Conservation (phyloP, 768 basidiomycete species). For the Suillus fuscotomentosus region DNA sequence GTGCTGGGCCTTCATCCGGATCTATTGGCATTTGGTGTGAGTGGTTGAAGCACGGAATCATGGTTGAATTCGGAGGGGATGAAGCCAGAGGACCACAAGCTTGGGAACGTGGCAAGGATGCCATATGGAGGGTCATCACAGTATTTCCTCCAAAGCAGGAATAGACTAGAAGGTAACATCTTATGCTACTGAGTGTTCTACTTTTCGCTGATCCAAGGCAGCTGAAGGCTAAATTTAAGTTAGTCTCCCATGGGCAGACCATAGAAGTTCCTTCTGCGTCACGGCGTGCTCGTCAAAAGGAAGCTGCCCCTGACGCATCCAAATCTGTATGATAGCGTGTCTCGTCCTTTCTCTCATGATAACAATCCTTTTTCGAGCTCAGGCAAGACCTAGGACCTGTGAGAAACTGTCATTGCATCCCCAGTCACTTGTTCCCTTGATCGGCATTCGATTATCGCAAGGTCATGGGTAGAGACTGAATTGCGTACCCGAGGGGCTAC, state of each 20-base stretch:
- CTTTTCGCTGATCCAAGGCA: not conserved
- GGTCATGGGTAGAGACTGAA: not conserved
- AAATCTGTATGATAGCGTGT: not conserved
- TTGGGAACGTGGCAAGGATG: constrained; percentile 85
- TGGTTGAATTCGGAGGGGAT: constrained; percentile 84
- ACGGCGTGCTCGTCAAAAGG: not conserved
- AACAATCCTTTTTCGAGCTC: not conserved
- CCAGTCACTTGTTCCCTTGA: not conserved
- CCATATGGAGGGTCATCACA: constrained; percentile 74
- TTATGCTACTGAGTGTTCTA: not conserved
- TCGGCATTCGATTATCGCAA: not conserved
- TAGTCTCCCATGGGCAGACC: not conserved
- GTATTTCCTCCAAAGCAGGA: constrained; percentile 42
- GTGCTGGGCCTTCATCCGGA: constrained; percentile 77
- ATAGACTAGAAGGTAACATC: not conserved
- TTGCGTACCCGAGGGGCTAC: not conserved
- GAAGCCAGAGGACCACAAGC: constrained; percentile 78
- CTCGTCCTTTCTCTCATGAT: not conserved
- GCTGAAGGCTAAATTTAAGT: not conserved
- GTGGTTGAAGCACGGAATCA: constrained; percentile 78
- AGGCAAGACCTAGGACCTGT: not conserved
- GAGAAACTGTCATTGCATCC: not conserved
- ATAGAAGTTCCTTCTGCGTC: not conserved
- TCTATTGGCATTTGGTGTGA: constrained; percentile 94
- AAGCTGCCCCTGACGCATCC: not conserved